Percentiles rank a stretch among this genome's conserved stretches.
These are phyloP conservation scores for Lophium mytilinum DNA, from an alignment of 495 filamentous ascomycete genomes.

Conservation along the genomic window DNA sequence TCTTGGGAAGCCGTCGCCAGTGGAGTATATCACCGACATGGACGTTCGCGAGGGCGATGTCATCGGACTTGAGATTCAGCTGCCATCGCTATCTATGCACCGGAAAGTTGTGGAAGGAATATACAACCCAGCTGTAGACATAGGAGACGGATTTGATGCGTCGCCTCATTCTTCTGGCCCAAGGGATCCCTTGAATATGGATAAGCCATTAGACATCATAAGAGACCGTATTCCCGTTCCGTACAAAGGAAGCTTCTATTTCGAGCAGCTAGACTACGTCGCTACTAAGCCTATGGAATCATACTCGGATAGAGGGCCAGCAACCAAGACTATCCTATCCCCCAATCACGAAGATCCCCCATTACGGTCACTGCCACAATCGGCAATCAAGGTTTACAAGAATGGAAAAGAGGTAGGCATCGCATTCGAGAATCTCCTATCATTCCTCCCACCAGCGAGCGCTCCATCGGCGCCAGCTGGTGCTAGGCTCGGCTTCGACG, in stretches of 20 bases:
- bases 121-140: slow-evolving; percentile 76
- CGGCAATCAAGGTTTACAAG: slow-evolving; percentile 80
- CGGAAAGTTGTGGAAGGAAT: slow-evolving; percentile 78
- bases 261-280: slow-evolving; percentile 90
- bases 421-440: slow-evolving; percentile 78
- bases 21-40: slow-evolving; percentile 27
- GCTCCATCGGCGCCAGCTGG: slow-evolving; percentile 65
- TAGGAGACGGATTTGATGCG: slow-evolving; percentile 46
- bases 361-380: slow-evolving; percentile 76
- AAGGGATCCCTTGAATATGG: slow-evolving; percentile 28
- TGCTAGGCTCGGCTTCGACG: slow-evolving; percentile 75
- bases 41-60: slow-evolving; percentile 74
- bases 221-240: slow-evolving; percentile 90
- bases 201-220: slow-evolving; percentile 61
- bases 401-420: slow-evolving; percentile 83
- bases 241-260: slow-evolving; percentile 86
- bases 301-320: slow-evolving; percentile 58
- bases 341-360: slow-evolving; percentile 64
- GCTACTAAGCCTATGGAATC: slow-evolving; percentile 83
- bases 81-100: slow-evolving; percentile 78
- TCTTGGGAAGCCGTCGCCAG: slow-evolving; percentile 53
- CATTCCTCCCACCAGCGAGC: slow-evolving; percentile 87
- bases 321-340: slow-evolving; percentile 44
- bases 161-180: not conserved
- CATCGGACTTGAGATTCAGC: slow-evolving; percentile 84